Evolutionary conservation across 225 moss, liverwort and hornwort species (phyloP), one percentile per base, ranked within the genome.

Genomic region (Asterella californica): DNA sequence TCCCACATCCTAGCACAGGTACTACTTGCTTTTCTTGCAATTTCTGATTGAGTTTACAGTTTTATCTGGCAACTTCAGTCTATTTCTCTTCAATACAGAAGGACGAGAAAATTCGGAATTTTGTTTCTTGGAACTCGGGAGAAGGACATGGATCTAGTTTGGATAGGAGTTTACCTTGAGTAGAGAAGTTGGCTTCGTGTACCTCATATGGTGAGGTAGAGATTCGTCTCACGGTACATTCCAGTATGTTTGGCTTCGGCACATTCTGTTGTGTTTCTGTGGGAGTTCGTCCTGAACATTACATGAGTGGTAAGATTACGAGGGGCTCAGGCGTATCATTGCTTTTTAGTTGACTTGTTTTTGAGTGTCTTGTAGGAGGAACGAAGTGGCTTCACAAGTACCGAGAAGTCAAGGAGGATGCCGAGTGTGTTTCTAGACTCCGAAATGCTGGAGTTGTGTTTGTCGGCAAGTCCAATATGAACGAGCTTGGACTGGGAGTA

Each of bases 1-100:
- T 87, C 64, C 99, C 99, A 49, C 90, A 95, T 83, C 92, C 88
- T 79, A 95, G 91, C 82, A 99, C 93, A 83, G 93, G 97, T 99
- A 84, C 1, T 76, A 76, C 8, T 33, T 21, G 53, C 48, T 0
- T 34, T 34, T 19, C 21, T 6, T 67, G n/a, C n/a, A 9, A 27
- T 61, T 12, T 52, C 52, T 52, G 2, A 1, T 17, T 52, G 52
- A 52, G 12, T 65, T 65, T 9, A n/a, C n/a, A 66, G 29, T 15
- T 9, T 34, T 15, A 66, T 15, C 33, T 8, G 33, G 17, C 2
- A 10, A 2, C 18, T 9, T 6, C 15, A 2, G 10, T 66, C 15
- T 17, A 18, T 8, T 42, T 70, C 46, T 46, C 24, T 25, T n/a
- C n/a, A 27, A 27, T 61, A 10, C n/a, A 45, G 25, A 12, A 70